These are phyloP conservation scores for Scortechinia acanthostroma DNA, from an alignment of 2,329 filamentous ascomycete genomes.

Conservation along the genomic window DNA sequence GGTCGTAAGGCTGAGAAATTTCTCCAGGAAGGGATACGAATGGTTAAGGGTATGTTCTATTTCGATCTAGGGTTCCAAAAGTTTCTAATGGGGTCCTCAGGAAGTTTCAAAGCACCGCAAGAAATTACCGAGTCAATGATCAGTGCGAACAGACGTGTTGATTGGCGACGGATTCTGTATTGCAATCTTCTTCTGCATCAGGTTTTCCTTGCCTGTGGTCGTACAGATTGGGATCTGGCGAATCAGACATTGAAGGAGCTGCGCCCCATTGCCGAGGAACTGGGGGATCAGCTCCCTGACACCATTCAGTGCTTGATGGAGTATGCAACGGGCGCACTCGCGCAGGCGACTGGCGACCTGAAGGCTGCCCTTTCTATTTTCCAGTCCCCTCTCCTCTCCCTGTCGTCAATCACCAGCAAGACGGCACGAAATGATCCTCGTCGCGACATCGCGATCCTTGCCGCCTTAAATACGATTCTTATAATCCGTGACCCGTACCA, in stretches of 20 bases:
- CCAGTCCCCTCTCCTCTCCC: constrained; percentile 31
- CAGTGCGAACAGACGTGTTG: constrained; percentile 24
- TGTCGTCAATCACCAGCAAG: constrained; percentile 17
- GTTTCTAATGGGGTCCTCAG: constrained; percentile 6
- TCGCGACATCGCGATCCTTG: constrained; percentile 31
- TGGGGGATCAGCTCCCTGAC: constrained; percentile 22
- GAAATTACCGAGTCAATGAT: constrained; percentile 26
- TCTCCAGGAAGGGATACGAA: constrained; percentile 45
- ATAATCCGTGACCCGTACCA: constrained; percentile 23
- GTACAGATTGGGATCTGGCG: constrained; percentile 40
- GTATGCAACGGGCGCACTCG: constrained; percentile 46
- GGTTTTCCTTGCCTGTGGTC: constrained; percentile 40
- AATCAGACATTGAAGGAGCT: constrained; percentile 26
- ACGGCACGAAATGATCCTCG: neutral
- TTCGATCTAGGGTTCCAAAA: constrained; percentile 8
- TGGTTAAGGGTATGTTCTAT: constrained; percentile 29
- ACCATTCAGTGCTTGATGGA: constrained; percentile 29
- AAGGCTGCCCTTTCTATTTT: constrained; percentile 38
- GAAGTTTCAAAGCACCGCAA: constrained; percentile 23
- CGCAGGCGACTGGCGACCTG: constrained; percentile 47
- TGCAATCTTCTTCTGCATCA: constrained; percentile 44
- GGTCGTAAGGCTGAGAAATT: constrained; percentile 45
- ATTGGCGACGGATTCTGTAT: constrained; percentile 38
- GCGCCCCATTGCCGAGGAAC: constrained; percentile 16
- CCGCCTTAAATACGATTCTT: constrained; percentile 34